phyloP scores from a whole-genome alignment of 176 grass and related monocot species.

The Hordeum vulgare region DNA sequence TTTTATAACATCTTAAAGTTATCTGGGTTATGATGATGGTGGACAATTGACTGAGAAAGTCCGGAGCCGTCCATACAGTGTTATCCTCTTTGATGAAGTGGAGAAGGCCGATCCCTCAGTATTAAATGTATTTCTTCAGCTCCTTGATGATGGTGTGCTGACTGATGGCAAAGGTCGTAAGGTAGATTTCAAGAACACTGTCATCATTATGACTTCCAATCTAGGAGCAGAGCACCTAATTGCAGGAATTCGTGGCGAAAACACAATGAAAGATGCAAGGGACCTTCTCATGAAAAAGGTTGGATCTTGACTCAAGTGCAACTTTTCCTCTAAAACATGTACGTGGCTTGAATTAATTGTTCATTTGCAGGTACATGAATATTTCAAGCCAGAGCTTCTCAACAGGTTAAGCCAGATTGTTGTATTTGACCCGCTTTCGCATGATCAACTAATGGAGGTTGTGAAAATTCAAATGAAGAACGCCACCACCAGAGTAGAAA shows the following conservation, averaged over 20 bases:
- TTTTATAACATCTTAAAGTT: background rate
- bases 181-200: constrained; percentile 37
- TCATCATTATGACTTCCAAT: constrained; percentile 47
- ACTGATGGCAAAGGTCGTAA: constrained; percentile 36
- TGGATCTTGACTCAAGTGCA: background rate
- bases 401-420: constrained; percentile 34
- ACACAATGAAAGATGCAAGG: background rate
- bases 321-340: background rate
- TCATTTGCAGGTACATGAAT: constrained; percentile 11
- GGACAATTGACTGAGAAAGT: constrained; percentile 31
- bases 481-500: constrained; percentile 20
- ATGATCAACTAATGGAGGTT: constrained; percentile 32
- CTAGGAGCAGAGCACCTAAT: constrained; percentile 30
- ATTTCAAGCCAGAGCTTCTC: constrained; percentile 40
- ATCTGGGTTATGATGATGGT: constrained; percentile 15
- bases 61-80: constrained; percentile 18
- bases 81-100: constrained; percentile 41
- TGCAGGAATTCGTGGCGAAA: constrained; percentile 3
- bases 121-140: constrained; percentile 30
- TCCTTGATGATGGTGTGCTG: constrained; percentile 31
- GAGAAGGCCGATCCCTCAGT: constrained; percentile 31
- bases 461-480: constrained; percentile 47
- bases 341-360: background rate
- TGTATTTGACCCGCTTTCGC: constrained; percentile 25
- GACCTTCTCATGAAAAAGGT: constrained; percentile 22